Percentiles rank a stretch among this genome's conserved stretches.
Conservation (phyloP, 495 filamentous ascomycete species). For the Aspergillus ellipticus region DNA sequence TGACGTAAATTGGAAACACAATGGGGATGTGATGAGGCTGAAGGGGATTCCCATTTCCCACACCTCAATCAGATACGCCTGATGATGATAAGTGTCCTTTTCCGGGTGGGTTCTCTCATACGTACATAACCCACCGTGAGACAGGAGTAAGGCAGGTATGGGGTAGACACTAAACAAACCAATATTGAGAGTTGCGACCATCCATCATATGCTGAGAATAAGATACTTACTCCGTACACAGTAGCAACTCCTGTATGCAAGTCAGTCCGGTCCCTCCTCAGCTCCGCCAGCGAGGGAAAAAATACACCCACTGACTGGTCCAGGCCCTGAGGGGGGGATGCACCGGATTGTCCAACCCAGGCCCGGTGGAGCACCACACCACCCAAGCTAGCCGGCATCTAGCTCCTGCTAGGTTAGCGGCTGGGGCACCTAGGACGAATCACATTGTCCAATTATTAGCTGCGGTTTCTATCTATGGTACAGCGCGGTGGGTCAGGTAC, state of each 20-base stretch:
- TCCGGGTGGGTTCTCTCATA: not conserved
- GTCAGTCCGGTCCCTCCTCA: no score
- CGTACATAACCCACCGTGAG: not conserved
- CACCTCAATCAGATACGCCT: not conserved
- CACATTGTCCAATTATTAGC: conserved; percentile 9
- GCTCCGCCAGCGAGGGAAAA: no score
- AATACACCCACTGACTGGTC: not conserved
- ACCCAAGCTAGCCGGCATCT: conserved; percentile 3
- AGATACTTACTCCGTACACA: no score
- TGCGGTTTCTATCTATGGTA: conserved; percentile 17
- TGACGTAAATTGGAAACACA: not conserved
- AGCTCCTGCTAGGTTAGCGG: conserved; percentile 3
- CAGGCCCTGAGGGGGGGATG: conserved; percentile 6
- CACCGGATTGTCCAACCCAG: conserved; percentile 13
- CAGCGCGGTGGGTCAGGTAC: conserved; percentile 8
- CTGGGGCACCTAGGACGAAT: conserved; percentile 6
- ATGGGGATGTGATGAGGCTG: not conserved
- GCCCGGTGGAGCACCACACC: not conserved
- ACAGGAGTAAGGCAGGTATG: not conserved
- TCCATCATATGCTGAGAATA: no score
- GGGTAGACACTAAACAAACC: not conserved
- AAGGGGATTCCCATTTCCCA: not conserved
- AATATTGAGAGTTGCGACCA: not conserved
- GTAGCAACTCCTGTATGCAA: not conserved
- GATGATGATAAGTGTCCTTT: not conserved